Evolutionary conservation across 495 filamentous ascomycete genomes (phyloP).

Genomic region (Coniosporium apollinis): DNA sequence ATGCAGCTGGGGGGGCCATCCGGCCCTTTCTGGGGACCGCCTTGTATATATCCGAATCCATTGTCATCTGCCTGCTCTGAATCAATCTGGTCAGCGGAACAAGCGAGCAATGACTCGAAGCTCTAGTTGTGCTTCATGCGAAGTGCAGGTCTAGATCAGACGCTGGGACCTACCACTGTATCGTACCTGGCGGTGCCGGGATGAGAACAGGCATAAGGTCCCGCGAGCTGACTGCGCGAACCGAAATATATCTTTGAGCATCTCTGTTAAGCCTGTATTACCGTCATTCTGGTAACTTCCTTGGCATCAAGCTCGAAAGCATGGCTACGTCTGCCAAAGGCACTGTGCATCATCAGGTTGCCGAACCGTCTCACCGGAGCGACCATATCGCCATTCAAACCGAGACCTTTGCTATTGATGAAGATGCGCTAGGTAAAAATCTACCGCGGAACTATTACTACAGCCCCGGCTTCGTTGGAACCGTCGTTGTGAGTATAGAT

Average conservation of each 20-base stretch:
- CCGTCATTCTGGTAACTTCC: background rate
- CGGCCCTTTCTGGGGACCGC: too few relatives aligned
- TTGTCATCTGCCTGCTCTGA: too few relatives aligned
- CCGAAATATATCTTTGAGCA: background rate
- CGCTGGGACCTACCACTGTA: too few relatives aligned
- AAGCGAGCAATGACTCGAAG: too few relatives aligned
- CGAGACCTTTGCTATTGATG: constrained; percentile 5
- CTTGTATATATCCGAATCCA: too few relatives aligned
- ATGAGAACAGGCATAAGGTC: too few relatives aligned
- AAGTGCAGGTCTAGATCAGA: too few relatives aligned
- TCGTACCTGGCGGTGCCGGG: too few relatives aligned
- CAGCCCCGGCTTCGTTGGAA: constrained; percentile 6
- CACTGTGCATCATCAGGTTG: background rate
- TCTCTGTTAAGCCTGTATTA: background rate
- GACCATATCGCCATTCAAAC: constrained; percentile 6
- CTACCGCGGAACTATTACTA: constrained; percentile 4
- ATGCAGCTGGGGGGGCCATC: too few relatives aligned
- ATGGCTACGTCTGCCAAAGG: constrained; percentile 1
- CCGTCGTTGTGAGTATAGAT: background rate
- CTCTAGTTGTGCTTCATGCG: too few relatives aligned
- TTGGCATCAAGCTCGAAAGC: background rate
- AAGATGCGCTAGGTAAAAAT: constrained; percentile 3
- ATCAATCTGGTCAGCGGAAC: too few relatives aligned
- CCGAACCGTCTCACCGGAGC: background rate
- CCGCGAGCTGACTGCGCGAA: too few relatives aligned